Evolutionary conservation across 345 rosid genomes (phyloP).

Genomic region (Streptanthus diversifolius): DNA sequence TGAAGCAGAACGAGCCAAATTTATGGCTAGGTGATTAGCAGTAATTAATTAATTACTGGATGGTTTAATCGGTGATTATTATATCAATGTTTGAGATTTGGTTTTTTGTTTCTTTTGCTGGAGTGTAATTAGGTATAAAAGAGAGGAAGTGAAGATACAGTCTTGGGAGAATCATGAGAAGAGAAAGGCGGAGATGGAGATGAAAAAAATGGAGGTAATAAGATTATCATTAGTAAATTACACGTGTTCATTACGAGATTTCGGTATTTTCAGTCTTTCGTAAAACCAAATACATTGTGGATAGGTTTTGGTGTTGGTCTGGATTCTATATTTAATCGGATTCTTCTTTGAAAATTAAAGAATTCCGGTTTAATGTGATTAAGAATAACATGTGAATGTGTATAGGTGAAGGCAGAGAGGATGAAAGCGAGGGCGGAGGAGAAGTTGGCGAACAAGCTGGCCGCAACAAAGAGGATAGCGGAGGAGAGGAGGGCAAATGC

Average conservation of each 20-base stretch:
- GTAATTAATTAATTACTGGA: not conserved
- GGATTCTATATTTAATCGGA: too few relatives aligned
- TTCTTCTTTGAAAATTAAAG: too few relatives aligned
- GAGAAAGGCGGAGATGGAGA: slow-evolving; percentile 93
- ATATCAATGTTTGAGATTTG: not conserved
- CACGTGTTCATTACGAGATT: not conserved
- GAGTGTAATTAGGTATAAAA: slow-evolving; percentile 61
- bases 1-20: slow-evolving; percentile 90
- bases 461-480: slow-evolving; percentile 69
- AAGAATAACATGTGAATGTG: not conserved
- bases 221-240: not conserved
- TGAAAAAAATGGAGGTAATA: slow-evolving; percentile 93
- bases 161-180: slow-evolving; percentile 95
- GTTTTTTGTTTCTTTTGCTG: not conserved
- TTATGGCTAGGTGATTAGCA: slow-evolving; percentile 67
- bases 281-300: not conserved
- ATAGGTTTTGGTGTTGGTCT: not conserved
- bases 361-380: too few relatives aligned
- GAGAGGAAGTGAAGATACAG: slow-evolving; percentile 90
- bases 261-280: not conserved
- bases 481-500: slow-evolving; percentile 88
- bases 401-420: slow-evolving; percentile 78
- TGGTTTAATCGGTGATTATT: not conserved
- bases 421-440: slow-evolving; percentile 88
- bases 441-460: slow-evolving; percentile 57